These are phyloP conservation scores for Dendrostoma leiphaemia DNA, from an alignment of 2,329 filamentous ascomycete species.

Conservation along the genomic window DNA sequence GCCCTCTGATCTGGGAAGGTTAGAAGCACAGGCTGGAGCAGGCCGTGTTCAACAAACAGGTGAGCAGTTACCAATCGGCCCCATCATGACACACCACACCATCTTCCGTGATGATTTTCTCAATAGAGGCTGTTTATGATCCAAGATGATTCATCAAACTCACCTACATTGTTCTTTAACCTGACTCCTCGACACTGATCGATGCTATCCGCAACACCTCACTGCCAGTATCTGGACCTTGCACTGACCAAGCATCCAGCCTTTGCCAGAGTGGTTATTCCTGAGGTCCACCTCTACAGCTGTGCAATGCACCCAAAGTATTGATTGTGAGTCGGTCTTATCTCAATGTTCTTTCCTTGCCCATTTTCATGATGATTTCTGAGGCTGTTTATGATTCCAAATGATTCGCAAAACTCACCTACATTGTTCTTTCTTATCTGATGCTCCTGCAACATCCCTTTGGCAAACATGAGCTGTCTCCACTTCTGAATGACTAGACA, in stretches of 20 bases:
- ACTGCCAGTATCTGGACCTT: not conserved
- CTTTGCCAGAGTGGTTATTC: no score
- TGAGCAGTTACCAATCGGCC: not conserved
- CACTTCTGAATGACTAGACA: no score
- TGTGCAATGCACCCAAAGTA: not conserved
- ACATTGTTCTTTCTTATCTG: conserved; percentile 16
- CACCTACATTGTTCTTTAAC: conserved; percentile 27
- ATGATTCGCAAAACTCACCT: conserved; percentile 19
- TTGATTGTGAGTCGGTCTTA: not conserved
- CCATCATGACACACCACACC: not conserved
- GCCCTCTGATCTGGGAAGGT: no score
- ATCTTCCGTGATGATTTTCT: conserved; percentile 38
- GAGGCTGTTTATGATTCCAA: conserved; percentile 18
- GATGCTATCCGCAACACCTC: not conserved
- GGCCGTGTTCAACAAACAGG: no score
- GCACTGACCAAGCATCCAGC: not conserved
- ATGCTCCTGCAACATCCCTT: no score
- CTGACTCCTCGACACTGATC: conserved; percentile 21
- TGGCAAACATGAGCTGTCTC: no score
- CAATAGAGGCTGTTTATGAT: conserved; percentile 48
- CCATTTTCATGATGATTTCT: conserved; percentile 10
- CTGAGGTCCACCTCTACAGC: not conserved
- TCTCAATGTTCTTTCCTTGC: not conserved
- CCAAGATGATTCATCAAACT: conserved; percentile 35
- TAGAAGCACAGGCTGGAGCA: no score